phyloP scores from a whole-genome alignment of 208 protist genomes.

The Leishmania turanica region DNA sequence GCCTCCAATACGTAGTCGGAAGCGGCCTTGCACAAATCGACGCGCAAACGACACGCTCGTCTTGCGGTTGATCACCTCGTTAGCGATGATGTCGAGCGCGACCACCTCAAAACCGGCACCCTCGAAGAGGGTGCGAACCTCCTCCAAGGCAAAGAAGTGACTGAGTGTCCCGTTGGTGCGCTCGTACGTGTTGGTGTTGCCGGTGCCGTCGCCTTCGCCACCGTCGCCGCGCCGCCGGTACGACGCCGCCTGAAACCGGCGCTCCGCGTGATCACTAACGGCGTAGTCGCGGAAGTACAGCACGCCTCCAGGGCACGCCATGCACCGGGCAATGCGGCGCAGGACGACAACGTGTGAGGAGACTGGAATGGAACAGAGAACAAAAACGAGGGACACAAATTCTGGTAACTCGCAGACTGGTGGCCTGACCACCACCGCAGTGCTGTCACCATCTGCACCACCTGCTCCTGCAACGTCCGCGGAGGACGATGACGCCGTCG shows the following conservation, averaged over 20 bases:
- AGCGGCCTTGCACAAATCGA: constrained; percentile 82
- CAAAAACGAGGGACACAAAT: constrained; percentile 95
- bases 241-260: constrained; percentile 52
- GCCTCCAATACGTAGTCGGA: constrained; percentile 32
- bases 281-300: constrained; percentile 93
- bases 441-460: background rate
- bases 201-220: background rate
- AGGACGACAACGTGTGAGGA: constrained; percentile 52
- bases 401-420: constrained; percentile 25
- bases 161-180: constrained; percentile 88
- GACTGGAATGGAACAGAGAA: constrained; percentile 91
- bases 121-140: constrained; percentile 63
- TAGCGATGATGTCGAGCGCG: constrained; percentile 60
- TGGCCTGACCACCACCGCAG: background rate
- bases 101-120: constrained; percentile 54
- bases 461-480: background rate
- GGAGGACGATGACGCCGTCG: background rate
- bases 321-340: constrained; percentile 58
- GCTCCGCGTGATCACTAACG: constrained; percentile 73
- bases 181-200: constrained; percentile 53
- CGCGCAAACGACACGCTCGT: constrained; percentile 50
- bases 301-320: constrained; percentile 62
- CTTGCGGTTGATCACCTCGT: constrained; percentile 83
- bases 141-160: constrained; percentile 85
- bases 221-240: constrained; percentile 2